phyloP scores from a whole-genome alignment of 2,329 filamentous ascomycete species.

The Cryphonectria naterciae region DNA sequence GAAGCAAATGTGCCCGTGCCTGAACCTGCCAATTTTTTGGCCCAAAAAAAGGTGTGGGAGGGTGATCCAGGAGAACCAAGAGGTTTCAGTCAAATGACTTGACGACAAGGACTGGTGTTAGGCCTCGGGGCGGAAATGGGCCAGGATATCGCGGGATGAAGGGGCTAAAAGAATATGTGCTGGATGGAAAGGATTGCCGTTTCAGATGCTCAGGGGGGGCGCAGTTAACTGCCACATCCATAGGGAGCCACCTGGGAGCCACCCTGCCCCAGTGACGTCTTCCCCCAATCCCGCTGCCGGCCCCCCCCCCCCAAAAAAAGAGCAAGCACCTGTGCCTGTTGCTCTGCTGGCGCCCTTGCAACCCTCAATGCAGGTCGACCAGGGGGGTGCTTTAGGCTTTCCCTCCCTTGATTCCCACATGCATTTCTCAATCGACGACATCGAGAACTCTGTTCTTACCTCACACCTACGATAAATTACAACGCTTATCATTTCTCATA shows the following conservation, averaged over 20 bases:
- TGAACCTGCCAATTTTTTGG: background rate
- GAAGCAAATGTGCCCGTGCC: background rate
- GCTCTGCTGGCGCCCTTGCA: background rate
- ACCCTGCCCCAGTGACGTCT: background rate
- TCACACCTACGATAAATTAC: background rate
- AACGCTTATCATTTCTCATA: background rate
- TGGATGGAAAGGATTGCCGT: constrained; percentile 21
- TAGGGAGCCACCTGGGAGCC: background rate
- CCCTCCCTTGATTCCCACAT: background rate
- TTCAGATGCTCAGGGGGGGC: constrained; percentile 30
- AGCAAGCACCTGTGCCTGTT: background rate
- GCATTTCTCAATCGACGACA: constrained; percentile 7
- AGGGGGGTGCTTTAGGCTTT: background rate
- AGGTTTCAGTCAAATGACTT: constrained; percentile 15
- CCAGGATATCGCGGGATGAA: constrained; percentile 13
- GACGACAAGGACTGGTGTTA: background rate
- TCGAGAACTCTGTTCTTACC: background rate
- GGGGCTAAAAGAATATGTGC: constrained; percentile 20
- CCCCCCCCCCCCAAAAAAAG: background rate
- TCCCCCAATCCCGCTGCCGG: background rate
- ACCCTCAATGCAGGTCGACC: background rate
- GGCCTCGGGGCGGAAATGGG: background rate
- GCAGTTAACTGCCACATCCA: constrained; percentile 15
- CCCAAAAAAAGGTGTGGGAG: background rate
- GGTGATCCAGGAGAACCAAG: background rate